Evolutionary conservation across 23 red algal genomes (phyloP).

Genomic region (Gracilariopsis chorda): DNA sequence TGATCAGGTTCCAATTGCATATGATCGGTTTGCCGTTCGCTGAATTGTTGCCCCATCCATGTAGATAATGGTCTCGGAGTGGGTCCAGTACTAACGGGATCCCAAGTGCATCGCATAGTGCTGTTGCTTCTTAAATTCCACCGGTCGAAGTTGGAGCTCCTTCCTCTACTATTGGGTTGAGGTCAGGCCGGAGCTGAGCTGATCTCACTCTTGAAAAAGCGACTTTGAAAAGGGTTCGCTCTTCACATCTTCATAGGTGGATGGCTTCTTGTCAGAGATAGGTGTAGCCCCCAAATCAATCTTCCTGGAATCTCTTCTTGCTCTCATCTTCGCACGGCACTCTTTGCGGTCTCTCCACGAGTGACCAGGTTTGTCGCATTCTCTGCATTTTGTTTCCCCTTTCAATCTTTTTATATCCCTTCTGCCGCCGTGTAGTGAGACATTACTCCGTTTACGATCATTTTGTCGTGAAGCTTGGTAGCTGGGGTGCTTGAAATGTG

Average conservation of each 20-base stretch:
- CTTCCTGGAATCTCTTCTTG: background rate
- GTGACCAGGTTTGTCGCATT: background rate
- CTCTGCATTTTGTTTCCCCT: background rate
- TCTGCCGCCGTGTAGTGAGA: no score
- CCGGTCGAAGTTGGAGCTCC: conserved; percentile 17
- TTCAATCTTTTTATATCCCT: background rate
- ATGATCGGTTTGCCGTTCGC: background rate
- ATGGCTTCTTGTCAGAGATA: background rate
- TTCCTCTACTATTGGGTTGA: conserved; percentile 6
- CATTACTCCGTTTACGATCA: no score
- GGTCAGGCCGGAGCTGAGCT: background rate
- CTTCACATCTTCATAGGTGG: background rate
- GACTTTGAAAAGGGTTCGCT: background rate
- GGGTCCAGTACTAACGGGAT: background rate
- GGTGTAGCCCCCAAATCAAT: background rate
- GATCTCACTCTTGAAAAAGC: background rate
- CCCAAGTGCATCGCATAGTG: background rate
- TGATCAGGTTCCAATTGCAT: background rate
- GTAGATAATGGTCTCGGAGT: background rate
- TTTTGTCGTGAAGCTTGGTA: no score
- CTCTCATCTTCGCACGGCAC: no score
- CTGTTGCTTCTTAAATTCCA: background rate
- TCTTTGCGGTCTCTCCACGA: background rate
- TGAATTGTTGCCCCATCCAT: background rate
- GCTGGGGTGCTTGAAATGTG: no score